A percentile compares a stretch with the other conserved stretches of the same genome.
Evolutionary conservation across 371 early-diverging fungal species (phyloP).

Genomic region (Saksenaea vasiformis): DNA sequence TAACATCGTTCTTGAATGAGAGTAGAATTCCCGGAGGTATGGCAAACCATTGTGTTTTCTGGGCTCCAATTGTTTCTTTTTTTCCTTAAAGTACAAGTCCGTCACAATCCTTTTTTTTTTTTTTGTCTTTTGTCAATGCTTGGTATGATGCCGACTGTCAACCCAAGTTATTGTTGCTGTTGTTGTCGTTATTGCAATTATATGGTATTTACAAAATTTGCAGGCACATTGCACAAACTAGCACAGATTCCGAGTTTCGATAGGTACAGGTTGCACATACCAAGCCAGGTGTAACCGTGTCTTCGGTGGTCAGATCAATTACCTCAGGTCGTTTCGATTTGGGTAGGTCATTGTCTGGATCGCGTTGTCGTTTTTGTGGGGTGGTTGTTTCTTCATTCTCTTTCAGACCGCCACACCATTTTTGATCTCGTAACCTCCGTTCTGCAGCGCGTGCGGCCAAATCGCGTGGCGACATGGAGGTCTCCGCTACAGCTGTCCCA

Average conservation of each 20-base stretch:
- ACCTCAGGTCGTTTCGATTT: neutral
- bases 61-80: too few species aligned
- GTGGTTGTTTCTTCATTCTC: conserved; percentile 3
- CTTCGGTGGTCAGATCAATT: conserved; percentile 4
- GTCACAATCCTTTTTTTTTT: too few species aligned
- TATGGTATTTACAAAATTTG: neutral
- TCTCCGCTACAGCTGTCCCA: conserved; percentile 8
- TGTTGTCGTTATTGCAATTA: neutral
- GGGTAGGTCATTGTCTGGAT: neutral
- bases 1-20: too few species aligned
- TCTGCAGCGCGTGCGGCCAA: conserved; percentile 63
- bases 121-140: too few species aligned
- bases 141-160: too few species aligned
- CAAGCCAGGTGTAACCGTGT: conserved; percentile 20
- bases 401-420: conserved; percentile 60
- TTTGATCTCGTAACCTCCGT: conserved; percentile 46
- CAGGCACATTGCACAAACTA: conserved; percentile 35
- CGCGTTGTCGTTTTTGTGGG: conserved; percentile 4
- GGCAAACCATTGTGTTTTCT: too few species aligned
- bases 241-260: conserved; percentile 23
- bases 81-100: too few species aligned
- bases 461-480: conserved; percentile 22
- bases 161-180: too few species aligned
- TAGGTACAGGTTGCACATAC: conserved; percentile 37
- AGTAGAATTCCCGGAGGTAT: too few species aligned